phyloP scores from a whole-genome alignment of 495 filamentous ascomycete genomes.

The Sabuloglossum arenarium region DNA sequence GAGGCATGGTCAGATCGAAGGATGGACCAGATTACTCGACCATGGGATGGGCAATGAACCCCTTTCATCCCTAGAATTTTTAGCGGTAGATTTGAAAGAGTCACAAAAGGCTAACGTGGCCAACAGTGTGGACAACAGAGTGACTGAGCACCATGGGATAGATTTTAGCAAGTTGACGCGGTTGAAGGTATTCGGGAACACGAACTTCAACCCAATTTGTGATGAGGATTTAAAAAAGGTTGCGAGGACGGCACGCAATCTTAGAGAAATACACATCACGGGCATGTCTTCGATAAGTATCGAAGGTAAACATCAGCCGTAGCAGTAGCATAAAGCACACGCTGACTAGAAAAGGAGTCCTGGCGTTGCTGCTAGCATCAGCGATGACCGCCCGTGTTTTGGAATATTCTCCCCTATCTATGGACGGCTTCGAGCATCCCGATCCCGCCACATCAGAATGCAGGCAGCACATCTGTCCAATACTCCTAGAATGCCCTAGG shows the following conservation, averaged over 20 bases:
- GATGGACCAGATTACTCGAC: slow-evolving; percentile 24
- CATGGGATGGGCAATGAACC: slow-evolving; percentile 10
- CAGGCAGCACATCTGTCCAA: slow-evolving; percentile 24
- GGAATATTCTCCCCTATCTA: slow-evolving; percentile 29
- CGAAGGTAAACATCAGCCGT: slow-evolving; percentile 9
- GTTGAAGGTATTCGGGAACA: slow-evolving; percentile 31
- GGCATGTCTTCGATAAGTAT: slow-evolving; percentile 28
- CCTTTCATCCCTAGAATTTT: slow-evolving; percentile 28
- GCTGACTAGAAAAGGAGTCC: slow-evolving; percentile 15
- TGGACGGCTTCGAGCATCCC: slow-evolving; percentile 27
- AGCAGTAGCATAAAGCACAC: neutral
- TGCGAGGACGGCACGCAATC: slow-evolving; percentile 25
- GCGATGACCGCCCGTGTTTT: slow-evolving; percentile 24
- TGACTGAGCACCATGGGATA: slow-evolving; percentile 17
- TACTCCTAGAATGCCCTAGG: slow-evolving; percentile 23
- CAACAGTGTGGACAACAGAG: slow-evolving; percentile 11
- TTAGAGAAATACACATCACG: slow-evolving; percentile 30
- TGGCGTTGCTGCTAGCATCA: slow-evolving; percentile 27
- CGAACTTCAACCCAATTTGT: slow-evolving; percentile 27
- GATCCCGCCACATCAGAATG: slow-evolving; percentile 17
- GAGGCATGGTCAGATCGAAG: slow-evolving; percentile 20
- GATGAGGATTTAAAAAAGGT: slow-evolving; percentile 27
- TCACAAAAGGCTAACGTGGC: slow-evolving; percentile 15
- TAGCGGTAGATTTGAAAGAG: slow-evolving; percentile 22
- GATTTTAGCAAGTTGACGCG: slow-evolving; percentile 25